Percentiles rank a stretch among this genome's conserved stretches.
phyloP scores from a whole-genome alignment of 805 yeast species.

The Saccharomycopsis sp. region DNA sequence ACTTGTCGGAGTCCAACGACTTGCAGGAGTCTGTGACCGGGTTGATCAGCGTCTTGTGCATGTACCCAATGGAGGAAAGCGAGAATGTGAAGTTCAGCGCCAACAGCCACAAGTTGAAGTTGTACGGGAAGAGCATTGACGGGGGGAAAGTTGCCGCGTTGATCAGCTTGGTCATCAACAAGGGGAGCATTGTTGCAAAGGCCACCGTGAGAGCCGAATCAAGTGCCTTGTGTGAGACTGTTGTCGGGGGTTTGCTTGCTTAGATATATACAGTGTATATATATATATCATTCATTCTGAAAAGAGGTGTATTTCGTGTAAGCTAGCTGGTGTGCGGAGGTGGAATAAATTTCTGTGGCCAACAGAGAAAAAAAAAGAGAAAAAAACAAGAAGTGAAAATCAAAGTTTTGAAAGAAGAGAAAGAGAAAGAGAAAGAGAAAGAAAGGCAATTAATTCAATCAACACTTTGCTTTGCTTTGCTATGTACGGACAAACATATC shows the following conservation, averaged over 20 bases:
- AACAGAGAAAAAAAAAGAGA: no score
- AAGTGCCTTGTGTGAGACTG: slow-evolving; percentile 39
- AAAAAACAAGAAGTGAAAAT: no score
- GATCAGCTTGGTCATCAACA: slow-evolving; percentile 35
- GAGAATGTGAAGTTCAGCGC: slow-evolving; percentile 45
- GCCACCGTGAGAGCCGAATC: slow-evolving; percentile 34
- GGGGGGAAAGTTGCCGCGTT: slow-evolving; percentile 38
- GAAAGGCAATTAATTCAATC: no score
- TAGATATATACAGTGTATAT: slow-evolving; percentile 30
- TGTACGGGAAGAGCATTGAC: slow-evolving; percentile 65
- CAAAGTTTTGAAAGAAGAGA: no score
- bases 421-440: no score
- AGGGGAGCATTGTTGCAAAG: slow-evolving; percentile 38
- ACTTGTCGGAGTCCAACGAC: slow-evolving; percentile 36
- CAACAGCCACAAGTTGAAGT: slow-evolving; percentile 61
- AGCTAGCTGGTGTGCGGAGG: no score
- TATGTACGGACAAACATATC: no score
- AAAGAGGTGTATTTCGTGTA: no score
- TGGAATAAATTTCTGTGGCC: no score
- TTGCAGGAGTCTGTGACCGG: slow-evolving; percentile 50
- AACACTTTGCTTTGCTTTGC: no score
- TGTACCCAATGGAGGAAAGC: slow-evolving; percentile 67
- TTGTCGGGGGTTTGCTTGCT: slow-evolving; percentile 47
- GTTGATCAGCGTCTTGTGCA: slow-evolving; percentile 44
- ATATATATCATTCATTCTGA: no score